Evolutionary conservation across 306 rosid species (phyloP), one percentile per base, ranked within the genome.

Genomic region (Quercus dentata): DNA sequence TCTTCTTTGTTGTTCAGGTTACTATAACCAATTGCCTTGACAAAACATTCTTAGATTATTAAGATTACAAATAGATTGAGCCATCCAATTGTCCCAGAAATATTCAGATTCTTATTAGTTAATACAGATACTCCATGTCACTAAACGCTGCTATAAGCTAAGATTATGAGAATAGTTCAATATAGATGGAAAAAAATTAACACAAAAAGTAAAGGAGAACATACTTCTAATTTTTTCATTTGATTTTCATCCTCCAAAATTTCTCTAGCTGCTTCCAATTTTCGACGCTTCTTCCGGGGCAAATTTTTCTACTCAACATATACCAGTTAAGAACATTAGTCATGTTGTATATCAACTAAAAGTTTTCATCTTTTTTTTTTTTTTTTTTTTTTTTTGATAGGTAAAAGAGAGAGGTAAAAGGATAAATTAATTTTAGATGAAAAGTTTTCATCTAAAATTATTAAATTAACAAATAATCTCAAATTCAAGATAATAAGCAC

Each of bases 181-280:
- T 21, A 64, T 56, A 55, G 19, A 46, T 33, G 72, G 65, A 68
- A 57, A 67, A 35, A 35, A 35, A 35, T 64, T 13, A 59, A 81
- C 38, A 21, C 20, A 41, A 71, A 71, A 56, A 65, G 25, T 17
- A 7, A 23, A 64, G 69, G 31, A 84, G 69, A 13, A 67, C 89
- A 78, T 86, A 94, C 94, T 65, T 79, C 88, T 69, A 56, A 80
- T 35, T 88, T 84, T 56, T 70, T 83, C 30, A 73, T 77, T 55
- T 85, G 79, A 56, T 58, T 90, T 67, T 92, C 94, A 4, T 92
- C 97, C 77, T 93, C 97, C 85, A 93, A 83, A 98, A 90, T 96
- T 85, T 96, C 99, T 84, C 98, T 84, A 70, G 93, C 92, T 15
- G 98, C 99, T 87, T 96, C 99, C 89, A 95, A 87, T 75, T 93